Percentiles rank a stretch among this genome's conserved stretches.
Conservation (phyloP, 1,284 basidiomycete genomes). For the Sporisorium reilianum region DNA sequence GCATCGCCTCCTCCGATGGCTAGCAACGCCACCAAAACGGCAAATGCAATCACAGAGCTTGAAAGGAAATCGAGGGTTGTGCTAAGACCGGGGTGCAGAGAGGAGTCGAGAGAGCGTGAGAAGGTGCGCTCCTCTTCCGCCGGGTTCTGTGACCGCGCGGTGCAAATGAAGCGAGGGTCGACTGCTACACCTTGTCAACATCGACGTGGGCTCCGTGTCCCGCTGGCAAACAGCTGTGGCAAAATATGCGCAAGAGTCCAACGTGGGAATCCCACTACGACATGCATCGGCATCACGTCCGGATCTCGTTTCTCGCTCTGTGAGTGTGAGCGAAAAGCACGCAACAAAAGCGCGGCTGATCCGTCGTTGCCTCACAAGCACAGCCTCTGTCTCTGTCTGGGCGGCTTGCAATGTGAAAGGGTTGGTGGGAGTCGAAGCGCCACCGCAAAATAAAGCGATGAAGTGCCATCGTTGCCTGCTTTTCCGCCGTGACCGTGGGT, state of each 20-base stretch:
- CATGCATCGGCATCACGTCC: background rate
- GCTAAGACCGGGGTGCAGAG: background rate
- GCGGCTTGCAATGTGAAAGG: background rate
- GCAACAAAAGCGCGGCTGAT: background rate
- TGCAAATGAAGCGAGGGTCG: background rate
- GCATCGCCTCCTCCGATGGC: background rate
- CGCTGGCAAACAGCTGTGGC: background rate
- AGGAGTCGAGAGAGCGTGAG: background rate
- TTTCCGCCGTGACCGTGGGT: background rate
- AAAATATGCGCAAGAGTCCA: no score
- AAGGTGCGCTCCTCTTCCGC: background rate
- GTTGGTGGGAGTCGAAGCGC: background rate
- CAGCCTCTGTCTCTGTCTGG: background rate
- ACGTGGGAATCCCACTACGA: background rate
- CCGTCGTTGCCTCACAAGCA: background rate
- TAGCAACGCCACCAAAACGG: conserved; percentile 1
- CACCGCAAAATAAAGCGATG: background rate
- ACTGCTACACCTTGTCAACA: background rate
- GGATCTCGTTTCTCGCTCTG: background rate
- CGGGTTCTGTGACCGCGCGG: background rate
- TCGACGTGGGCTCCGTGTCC: background rate
- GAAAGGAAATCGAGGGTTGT: background rate
- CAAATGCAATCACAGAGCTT: background rate
- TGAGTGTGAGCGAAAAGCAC: background rate
- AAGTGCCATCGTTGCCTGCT: background rate